These are phyloP conservation scores for Colletotrichum nymphaeae DNA, from an alignment of 2,329 filamentous ascomycete species.

Conservation along the genomic window DNA sequence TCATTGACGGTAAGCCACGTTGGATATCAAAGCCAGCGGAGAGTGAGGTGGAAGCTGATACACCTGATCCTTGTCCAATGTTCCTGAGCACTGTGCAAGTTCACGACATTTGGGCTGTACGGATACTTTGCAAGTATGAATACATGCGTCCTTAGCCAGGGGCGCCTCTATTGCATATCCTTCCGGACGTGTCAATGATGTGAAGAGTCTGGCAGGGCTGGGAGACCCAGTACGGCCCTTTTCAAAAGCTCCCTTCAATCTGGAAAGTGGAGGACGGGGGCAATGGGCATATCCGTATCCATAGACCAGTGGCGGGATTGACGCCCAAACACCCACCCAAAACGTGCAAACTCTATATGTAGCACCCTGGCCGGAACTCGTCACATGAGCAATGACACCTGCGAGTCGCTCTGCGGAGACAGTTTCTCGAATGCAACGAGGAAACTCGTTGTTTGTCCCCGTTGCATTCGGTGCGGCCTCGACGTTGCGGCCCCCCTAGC, in stretches of 20 bases:
- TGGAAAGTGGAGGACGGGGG: background rate
- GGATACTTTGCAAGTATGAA: background rate
- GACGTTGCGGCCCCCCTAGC: background rate
- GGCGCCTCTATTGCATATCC: too few relatives aligned
- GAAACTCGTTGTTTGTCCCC: background rate
- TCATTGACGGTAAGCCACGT: too few relatives aligned
- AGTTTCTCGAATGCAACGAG: background rate
- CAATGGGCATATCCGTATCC: background rate
- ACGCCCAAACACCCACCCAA: conserved; percentile 7
- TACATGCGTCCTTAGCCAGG: background rate
- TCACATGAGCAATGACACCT: conserved; percentile 31
- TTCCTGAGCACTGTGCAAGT: background rate
- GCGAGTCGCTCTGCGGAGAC: conserved; percentile 15
- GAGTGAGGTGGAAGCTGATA: background rate
- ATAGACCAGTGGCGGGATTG: background rate
- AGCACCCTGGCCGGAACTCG: background rate
- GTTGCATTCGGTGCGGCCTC: conserved; percentile 16
- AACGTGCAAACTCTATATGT: background rate
- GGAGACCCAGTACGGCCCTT: background rate
- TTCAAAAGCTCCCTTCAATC: background rate
- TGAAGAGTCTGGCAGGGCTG: background rate
- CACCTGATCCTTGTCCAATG: background rate
- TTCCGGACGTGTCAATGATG: too few relatives aligned
- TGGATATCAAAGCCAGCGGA: background rate
- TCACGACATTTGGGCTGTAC: background rate